These are phyloP conservation scores for Hymenoscyphus infarciens DNA, from an alignment of 2,329 filamentous ascomycete genomes.

Conservation along the genomic window DNA sequence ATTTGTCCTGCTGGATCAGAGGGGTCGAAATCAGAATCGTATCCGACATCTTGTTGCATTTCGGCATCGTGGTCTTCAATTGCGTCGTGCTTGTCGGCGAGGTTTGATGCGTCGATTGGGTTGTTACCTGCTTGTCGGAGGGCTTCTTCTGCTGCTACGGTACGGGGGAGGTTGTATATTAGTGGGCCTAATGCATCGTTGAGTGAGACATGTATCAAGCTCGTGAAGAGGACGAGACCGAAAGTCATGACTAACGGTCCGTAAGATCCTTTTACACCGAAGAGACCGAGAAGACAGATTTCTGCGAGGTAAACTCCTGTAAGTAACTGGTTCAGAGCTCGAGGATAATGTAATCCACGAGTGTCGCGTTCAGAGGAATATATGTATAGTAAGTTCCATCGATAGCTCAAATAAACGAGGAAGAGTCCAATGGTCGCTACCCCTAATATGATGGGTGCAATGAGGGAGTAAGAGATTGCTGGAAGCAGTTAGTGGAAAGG, in stretches of 20 bases:
- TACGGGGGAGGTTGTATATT: constrained; percentile 32
- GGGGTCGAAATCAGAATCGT: constrained; percentile 35
- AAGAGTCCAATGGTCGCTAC: constrained; percentile 61
- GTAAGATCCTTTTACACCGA: constrained; percentile 51
- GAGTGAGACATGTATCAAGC: constrained; percentile 49
- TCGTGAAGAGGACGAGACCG: constrained; percentile 50
- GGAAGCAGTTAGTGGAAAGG: constrained; percentile 22
- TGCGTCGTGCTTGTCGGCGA: constrained; percentile 22
- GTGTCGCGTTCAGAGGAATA: constrained; percentile 59
- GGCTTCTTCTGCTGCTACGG: constrained; percentile 30
- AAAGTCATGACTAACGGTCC: constrained; percentile 57
- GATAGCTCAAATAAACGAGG: constrained; percentile 62
- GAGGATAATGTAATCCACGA: constrained; percentile 61
- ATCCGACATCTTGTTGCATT: constrained; percentile 18
- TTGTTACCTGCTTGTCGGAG: constrained; percentile 21
- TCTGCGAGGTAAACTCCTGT: constrained; percentile 61
- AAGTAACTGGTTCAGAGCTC: constrained; percentile 60
- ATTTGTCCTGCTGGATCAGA: constrained; percentile 17
- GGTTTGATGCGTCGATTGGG: constrained; percentile 16
- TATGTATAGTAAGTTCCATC: constrained; percentile 64
- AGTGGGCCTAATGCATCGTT: constrained; percentile 31
- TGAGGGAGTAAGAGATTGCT: constrained; percentile 63
- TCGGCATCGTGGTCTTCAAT: constrained; percentile 31
- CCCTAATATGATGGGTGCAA: constrained; percentile 62
- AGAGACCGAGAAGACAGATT: constrained; percentile 60